Base-by-base conservation (phyloP, 2,329 filamentous ascomycete genomes). In the Penicillium digitatum region DNA sequence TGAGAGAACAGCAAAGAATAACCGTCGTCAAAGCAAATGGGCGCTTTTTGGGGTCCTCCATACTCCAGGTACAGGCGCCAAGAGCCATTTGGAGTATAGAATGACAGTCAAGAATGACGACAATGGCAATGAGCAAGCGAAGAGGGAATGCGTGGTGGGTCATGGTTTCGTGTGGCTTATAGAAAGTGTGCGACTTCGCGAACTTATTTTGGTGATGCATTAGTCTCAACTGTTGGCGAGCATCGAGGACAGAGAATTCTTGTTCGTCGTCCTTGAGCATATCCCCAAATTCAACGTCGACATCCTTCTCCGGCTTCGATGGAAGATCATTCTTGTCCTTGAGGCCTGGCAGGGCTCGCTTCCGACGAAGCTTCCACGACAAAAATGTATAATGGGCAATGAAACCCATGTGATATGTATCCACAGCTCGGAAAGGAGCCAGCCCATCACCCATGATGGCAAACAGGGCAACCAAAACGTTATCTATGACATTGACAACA, bases 381-480 rank as follows among this genome's bases (percentile, higher is more conserved):
- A 83, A 68, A 54, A 81, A 79, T 54, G 84, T 85, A 65, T 91
- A 93, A 58, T 86, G 87, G 0, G 87, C 86, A 57, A 95, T 88
- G 72, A 84, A 93, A 39, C 85, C 82, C 88, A 94, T 92, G 72
- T 94, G 90, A 69, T 95, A 95, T 0, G 90, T 94, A 68, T 95
- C 90, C 7, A 93, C 79, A 5, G 82, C 82, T 32, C 90, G 84
- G 70, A 93, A 95, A 0, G 90, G 87, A 0, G 84, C 84, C 31
- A 89, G 74, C 2, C 86, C 86, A 62, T 88, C 86, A 45, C 87
- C 87, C 69, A 89, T 85, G 57, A 89, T 74, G 49, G 82, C 85
- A 60, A 89, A 89, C 7, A 89, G 78, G 11, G 85, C 87, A 7
- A 89, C 87, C 14, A 89, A 78, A 27, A 87, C 78, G 62, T 86